Percentiles rank a stretch among this genome's conserved stretches.
Evolutionary conservation across 2,329 filamentous ascomycete genomes (phyloP).

Genomic region (Claviceps quebecensis): DNA sequence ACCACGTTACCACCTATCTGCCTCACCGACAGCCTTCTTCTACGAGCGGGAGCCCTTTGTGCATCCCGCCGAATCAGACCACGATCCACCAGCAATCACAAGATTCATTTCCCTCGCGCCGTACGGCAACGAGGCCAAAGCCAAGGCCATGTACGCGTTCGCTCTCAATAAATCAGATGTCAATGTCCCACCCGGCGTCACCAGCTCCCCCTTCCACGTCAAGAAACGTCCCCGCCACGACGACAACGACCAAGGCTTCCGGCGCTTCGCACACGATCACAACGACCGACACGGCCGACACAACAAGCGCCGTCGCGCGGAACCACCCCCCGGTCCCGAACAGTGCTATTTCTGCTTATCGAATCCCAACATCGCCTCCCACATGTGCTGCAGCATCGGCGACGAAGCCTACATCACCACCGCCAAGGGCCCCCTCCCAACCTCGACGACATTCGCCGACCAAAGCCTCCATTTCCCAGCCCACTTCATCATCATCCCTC

Average conservation of each 20-base stretch:
- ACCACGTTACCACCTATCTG: constrained; percentile 82
- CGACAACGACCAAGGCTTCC: constrained; percentile 32
- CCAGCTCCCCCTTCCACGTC: constrained; percentile 56
- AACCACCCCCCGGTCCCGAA: constrained; percentile 54
- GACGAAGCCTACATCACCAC: constrained; percentile 80
- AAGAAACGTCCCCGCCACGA: constrained; percentile 42
- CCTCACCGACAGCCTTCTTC: constrained; percentile 50
- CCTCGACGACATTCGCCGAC: constrained; percentile 48
- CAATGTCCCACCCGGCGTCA: constrained; percentile 55
- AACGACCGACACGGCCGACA: constrained; percentile 28
- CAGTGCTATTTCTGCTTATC: constrained; percentile 94
- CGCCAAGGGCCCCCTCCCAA: constrained; percentile 78
- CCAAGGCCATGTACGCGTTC: constrained; percentile 72
- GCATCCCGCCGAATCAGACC: constrained; percentile 37
- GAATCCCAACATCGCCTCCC: constrained; percentile 67
- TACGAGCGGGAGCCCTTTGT: constrained; percentile 92
- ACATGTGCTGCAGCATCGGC: constrained; percentile 83
- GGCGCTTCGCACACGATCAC: constrained; percentile 37
- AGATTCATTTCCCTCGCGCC: constrained; percentile 82
- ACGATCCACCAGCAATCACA: constrained; percentile 49
- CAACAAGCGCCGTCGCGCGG: constrained; percentile 29
- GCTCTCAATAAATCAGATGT: constrained; percentile 52
- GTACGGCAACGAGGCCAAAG: constrained; percentile 60
- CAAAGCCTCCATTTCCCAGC: constrained; percentile 60
- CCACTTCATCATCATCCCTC: constrained; percentile 83